A percentile compares a stretch with the other conserved stretches of the same genome.
phyloP scores from a whole-genome alignment of 805 yeast species.

The Cyberlindnera mississippiensis region DNA sequence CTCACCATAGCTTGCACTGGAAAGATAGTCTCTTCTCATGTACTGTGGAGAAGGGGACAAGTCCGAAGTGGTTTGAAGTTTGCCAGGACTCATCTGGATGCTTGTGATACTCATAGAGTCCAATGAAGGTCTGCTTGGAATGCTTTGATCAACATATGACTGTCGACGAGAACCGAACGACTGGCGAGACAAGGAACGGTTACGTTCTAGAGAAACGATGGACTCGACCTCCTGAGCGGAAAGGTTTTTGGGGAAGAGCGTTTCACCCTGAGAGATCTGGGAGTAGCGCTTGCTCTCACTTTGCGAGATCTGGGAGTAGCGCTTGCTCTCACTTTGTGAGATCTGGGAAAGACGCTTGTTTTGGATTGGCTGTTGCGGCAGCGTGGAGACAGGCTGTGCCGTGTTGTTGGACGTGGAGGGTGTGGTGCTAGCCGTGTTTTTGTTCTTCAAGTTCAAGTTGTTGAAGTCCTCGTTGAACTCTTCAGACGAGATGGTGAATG shows the following conservation, averaged over 20 bases:
- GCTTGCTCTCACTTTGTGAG: constrained; percentile 5
- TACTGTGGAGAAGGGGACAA: constrained; percentile 19
- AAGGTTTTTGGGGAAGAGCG: constrained; percentile 67
- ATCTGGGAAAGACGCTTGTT: constrained; percentile 9
- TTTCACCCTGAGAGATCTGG: constrained; percentile 42
- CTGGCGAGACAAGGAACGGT: constrained; percentile 51
- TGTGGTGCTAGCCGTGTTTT: too few relatives aligned
- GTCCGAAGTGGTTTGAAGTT: constrained; percentile 26
- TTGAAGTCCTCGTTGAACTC: constrained; percentile 29
- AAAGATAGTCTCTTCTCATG: constrained; percentile 26
- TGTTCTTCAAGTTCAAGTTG: constrained; percentile 6
- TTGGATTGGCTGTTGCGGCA: constrained; percentile 2
- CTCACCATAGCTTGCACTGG: constrained; percentile 8
- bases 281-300: constrained; percentile 12
- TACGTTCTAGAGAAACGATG: constrained; percentile 63
- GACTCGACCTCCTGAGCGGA: constrained; percentile 68
- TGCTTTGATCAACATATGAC: constrained; percentile 19
- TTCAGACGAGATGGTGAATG: constrained; percentile 12
- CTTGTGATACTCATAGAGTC: constrained; percentile 9
- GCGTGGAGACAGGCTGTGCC: constrained; percentile 1
- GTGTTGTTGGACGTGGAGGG: too few relatives aligned
- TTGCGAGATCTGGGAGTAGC: constrained; percentile 6
- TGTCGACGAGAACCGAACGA: constrained; percentile 29
- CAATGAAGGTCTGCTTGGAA: constrained; percentile 11
- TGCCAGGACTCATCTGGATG: constrained; percentile 13